Conservation (phyloP, 345 rosid species). For the Eucalyptus tenuipes region DNA sequence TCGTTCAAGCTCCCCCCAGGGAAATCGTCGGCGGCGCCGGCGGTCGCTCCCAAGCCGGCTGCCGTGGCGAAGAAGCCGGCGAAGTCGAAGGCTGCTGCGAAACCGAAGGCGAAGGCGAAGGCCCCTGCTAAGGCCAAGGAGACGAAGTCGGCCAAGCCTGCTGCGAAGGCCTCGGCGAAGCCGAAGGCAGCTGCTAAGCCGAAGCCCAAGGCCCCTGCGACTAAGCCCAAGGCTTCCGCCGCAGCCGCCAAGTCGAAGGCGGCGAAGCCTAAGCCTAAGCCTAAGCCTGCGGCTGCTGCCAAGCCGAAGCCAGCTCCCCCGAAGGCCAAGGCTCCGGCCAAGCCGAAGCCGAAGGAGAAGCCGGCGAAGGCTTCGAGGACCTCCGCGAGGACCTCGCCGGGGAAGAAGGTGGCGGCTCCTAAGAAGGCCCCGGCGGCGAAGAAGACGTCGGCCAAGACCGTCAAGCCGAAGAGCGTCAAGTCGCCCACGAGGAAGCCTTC, state of each 20-base stretch:
- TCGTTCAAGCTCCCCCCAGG: conserved; percentile 61
- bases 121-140: conserved; percentile 25
- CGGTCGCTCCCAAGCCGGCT: neutral
- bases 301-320: conserved; percentile 13
- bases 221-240: conserved; percentile 32
- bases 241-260: conserved; percentile 17
- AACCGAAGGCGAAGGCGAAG: conserved; percentile 12
- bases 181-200: neutral
- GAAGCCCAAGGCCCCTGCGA: conserved; percentile 24
- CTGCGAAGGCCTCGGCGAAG: conserved; percentile 16
- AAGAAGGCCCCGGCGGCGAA: conserved; percentile 26
- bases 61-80: neutral
- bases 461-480: conserved; percentile 34
- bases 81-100: neutral
- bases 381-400: conserved; percentile 52
- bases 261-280: conserved; percentile 10
- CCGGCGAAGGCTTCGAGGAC: conserved; percentile 15
- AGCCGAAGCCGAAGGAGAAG: conserved; percentile 8
- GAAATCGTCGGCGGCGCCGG: conserved; percentile 15
- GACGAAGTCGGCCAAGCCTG: conserved; percentile 1
- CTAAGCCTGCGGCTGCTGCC: conserved; percentile 6
- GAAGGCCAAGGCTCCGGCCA: neutral
- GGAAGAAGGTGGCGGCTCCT: conserved; percentile 29
- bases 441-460: conserved; percentile 39
- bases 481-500: conserved; percentile 46